These are phyloP conservation scores for Periconia sp. DNA, from an alignment of 2,329 filamentous ascomycete species.

Conservation along the genomic window DNA sequence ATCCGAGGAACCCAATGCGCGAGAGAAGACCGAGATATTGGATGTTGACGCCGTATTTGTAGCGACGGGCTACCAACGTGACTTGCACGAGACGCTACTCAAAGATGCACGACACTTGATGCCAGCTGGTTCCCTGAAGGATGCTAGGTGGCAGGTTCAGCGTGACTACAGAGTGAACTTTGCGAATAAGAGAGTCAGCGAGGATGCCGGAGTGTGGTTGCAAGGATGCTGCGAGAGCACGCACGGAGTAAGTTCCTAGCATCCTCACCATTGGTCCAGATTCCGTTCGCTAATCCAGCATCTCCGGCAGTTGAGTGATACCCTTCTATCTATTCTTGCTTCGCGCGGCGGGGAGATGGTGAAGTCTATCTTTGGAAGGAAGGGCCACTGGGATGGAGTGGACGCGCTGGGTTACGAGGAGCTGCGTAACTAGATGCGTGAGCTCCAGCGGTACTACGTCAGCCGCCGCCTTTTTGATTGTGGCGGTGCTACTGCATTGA, in stretches of 20 bases:
- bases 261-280: conserved; percentile 8
- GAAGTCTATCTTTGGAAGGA: conserved; percentile 69
- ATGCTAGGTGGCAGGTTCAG: conserved; percentile 67
- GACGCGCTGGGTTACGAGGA: conserved; percentile 32
- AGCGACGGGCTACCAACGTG: conserved; percentile 84
- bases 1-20: conserved; percentile 43
- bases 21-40: conserved; percentile 62
- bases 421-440: conserved; percentile 18
- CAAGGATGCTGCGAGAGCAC: conserved; percentile 94
- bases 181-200: conserved; percentile 68
- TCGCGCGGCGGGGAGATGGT: conserved; percentile 80
- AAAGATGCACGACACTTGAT: conserved; percentile 68
- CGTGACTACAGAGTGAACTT: conserved; percentile 83
- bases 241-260: conserved; percentile 75
- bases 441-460: too few species aligned
- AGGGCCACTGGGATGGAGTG: conserved; percentile 30
- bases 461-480: too few species aligned
- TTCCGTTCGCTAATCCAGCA: conserved; percentile 25
- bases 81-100: conserved; percentile 80
- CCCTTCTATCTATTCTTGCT: conserved; percentile 78
- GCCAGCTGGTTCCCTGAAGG: conserved; percentile 55
- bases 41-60: conserved; percentile 84
- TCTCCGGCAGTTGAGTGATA: conserved; percentile 71
- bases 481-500: too few species aligned
- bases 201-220: conserved; percentile 82